Conservation (phyloP, 2,329 filamentous ascomycete species). For the Coleophoma cylindrospora region DNA sequence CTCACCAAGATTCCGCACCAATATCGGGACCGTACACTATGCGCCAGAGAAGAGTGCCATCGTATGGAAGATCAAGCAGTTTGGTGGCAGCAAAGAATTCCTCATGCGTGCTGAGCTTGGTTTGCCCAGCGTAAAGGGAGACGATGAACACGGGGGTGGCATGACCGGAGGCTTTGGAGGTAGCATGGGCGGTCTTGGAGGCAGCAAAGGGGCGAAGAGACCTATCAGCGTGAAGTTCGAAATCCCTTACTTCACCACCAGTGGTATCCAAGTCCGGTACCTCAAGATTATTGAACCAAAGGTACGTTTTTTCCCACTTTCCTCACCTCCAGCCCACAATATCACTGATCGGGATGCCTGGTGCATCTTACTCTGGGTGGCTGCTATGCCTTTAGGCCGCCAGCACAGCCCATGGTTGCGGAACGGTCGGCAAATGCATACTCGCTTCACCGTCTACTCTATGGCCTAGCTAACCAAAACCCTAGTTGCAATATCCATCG, state of each 20-base stretch:
- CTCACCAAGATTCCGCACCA: constrained; percentile 91
- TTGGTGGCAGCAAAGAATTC: constrained; percentile 97
- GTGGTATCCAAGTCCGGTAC: constrained; percentile 96
- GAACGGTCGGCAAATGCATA: no score
- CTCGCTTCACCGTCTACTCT: background rate
- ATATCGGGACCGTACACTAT: constrained; percentile 96
- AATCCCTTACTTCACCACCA: constrained; percentile 99
- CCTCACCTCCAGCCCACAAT: background rate
- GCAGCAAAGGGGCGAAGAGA: constrained; percentile 81
- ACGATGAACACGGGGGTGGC: constrained; percentile 91
- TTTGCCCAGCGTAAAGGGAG: constrained; percentile 86
- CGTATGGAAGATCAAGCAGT: constrained; percentile 99
- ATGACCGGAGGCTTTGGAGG: constrained; percentile 98
- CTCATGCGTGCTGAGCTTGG: constrained; percentile 97
- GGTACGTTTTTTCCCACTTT: constrained; percentile 48
- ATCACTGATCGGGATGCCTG: background rate
- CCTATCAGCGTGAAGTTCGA: constrained; percentile 99
- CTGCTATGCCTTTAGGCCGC: background rate
- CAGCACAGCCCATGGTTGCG: background rate
- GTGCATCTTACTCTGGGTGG: background rate
- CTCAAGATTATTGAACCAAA: constrained; percentile 99
- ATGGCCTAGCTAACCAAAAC: constrained; percentile 3
- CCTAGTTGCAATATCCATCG: constrained; percentile 89
- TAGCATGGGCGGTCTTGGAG: constrained; percentile 88
- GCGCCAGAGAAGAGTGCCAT: constrained; percentile 96